Evolutionary conservation across 441 rosid genomes (phyloP).

Genomic region (Gossypium gossypioides): DNA sequence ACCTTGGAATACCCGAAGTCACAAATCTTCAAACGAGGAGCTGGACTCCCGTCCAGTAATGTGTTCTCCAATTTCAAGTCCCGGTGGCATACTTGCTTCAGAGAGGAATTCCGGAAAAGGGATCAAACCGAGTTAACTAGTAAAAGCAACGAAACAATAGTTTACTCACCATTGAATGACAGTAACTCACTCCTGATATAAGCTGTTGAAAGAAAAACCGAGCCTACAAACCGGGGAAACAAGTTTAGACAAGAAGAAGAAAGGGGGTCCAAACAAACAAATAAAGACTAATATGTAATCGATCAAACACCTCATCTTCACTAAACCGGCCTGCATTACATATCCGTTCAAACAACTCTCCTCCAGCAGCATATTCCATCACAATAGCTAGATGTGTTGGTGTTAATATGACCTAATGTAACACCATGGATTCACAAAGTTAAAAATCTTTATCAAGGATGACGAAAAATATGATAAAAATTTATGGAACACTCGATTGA

Average conservation of each 20-base stretch:
- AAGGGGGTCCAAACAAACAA: background rate
- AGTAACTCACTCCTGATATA: slow-evolving; percentile 92
- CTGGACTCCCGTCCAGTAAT: slow-evolving; percentile 85
- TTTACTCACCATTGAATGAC: slow-evolving; percentile 74
- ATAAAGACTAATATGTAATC: background rate
- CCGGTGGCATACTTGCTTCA: slow-evolving; percentile 90
- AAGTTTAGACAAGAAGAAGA: background rate
- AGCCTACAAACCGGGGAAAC: slow-evolving; percentile 40
- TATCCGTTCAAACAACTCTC: slow-evolving; percentile 90
- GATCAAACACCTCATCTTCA: slow-evolving; percentile 63
- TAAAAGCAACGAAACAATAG: slow-evolving; percentile 9
- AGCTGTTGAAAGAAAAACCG: slow-evolving; percentile 98
- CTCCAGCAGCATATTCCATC: slow-evolving; percentile 98
- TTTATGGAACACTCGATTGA: background rate
- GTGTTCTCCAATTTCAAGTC: slow-evolving; percentile 91
- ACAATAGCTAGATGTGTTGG: slow-evolving; percentile 94
- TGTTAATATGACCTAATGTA: slow-evolving; percentile 61
- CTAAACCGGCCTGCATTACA: slow-evolving; percentile 96
- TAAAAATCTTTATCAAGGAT: background rate
- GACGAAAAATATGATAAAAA: background rate
- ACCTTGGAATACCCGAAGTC: slow-evolving; percentile 99
- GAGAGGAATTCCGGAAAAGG: slow-evolving; percentile 9
- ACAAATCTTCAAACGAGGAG: slow-evolving; percentile 90
- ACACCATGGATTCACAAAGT: slow-evolving; percentile 5
- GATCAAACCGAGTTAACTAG: slow-evolving; percentile 6